A percentile compares a stretch with the other conserved stretches of the same genome.
phyloP scores from a whole-genome alignment of 2,329 filamentous ascomycete species.

The Cladosporium cucumerinum region DNA sequence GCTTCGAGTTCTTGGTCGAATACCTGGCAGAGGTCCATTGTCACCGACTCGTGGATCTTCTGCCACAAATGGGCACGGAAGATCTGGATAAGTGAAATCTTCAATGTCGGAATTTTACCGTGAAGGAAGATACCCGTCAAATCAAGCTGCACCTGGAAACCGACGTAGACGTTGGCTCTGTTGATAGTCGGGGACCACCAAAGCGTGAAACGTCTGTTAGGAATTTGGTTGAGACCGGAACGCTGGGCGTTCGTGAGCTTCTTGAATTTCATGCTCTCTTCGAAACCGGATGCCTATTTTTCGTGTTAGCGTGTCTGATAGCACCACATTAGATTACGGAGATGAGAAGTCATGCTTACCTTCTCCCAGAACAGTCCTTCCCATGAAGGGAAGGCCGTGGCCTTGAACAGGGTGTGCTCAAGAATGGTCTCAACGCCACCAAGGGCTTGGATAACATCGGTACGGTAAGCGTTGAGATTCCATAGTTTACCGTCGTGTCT shows the following conservation, averaged over 20 bases:
- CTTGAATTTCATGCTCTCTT: conserved; percentile 87
- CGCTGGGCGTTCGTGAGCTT: conserved; percentile 96
- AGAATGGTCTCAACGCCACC: conserved; percentile 97
- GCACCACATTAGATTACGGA: conserved; percentile 39
- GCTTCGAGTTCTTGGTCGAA: conserved; percentile 97
- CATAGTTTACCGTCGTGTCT: conserved; percentile 95
- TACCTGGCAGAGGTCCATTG: conserved; percentile 98
- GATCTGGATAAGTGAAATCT: conserved; percentile 97
- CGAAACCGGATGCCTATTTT: conserved; percentile 28
- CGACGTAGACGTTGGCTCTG: conserved; percentile 92
- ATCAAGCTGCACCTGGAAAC: conserved; percentile 98
- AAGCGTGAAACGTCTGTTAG: conserved; percentile 94
- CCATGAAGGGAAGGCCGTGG: conserved; percentile 93
- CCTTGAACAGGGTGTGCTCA: conserved; percentile 94
- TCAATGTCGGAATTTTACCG: conserved; percentile 96
- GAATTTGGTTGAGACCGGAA: conserved; percentile 96
- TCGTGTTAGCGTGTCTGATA: conserved; percentile 17
- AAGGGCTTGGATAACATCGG: conserved; percentile 92
- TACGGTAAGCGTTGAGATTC: conserved; percentile 94
- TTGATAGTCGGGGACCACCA: conserved; percentile 73
- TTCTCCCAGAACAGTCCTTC: conserved; percentile 83
- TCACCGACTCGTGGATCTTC: conserved; percentile 97
- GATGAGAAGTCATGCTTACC: conserved; percentile 42
- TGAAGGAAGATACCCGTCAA: conserved; percentile 98
- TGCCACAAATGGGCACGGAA: conserved; percentile 99